These are phyloP conservation scores for Candida nonsorbophila DNA, from an alignment of 805 yeast genomes.

Conservation along the genomic window DNA sequence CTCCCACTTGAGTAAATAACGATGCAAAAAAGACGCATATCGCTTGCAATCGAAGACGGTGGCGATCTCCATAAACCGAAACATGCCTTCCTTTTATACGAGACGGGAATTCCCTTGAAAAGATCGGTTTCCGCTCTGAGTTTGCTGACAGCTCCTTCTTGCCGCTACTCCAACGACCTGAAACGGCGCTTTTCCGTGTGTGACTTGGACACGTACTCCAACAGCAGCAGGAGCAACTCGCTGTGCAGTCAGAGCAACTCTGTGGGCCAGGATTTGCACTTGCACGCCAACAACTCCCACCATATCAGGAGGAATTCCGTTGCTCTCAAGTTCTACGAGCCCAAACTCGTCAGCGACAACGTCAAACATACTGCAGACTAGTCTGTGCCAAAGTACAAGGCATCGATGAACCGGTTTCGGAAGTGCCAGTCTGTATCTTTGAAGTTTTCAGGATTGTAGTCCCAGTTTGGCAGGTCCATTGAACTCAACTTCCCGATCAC, in stretches of 20 bases:
- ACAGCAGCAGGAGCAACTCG: conserved; percentile 3
- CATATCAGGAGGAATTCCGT: conserved; percentile 43
- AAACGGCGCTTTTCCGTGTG: conserved; percentile 9
- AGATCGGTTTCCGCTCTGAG: conserved; percentile 1
- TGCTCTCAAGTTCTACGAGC: conserved; percentile 41
- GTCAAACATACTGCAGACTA: not conserved
- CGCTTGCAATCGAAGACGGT: no score
- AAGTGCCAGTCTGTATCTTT: conserved; percentile 55
- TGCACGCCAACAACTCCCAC: not conserved
- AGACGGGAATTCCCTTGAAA: conserved; percentile 1
- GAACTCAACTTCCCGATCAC: conserved; percentile 64
- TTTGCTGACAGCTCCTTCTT: not conserved
- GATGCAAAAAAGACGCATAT: no score
- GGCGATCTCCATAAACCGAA: no score
- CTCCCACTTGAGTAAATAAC: no score
- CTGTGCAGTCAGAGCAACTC: not conserved
- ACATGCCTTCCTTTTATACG: no score
- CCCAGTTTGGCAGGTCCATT: conserved; percentile 16
- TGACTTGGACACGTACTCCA: conserved; percentile 8
- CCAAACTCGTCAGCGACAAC: conserved; percentile 12
- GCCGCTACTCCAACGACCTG: not conserved
- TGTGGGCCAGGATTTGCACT: conserved; percentile 1
- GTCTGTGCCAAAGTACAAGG: conserved; percentile 69
- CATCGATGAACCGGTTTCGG: conserved; percentile 65
- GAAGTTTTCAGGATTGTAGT: conserved; percentile 34